A percentile compares a stretch with the other conserved stretches of the same genome.
Conservation (phyloP, 208 protist genomes). For the Perkinsela sp. region DNA sequence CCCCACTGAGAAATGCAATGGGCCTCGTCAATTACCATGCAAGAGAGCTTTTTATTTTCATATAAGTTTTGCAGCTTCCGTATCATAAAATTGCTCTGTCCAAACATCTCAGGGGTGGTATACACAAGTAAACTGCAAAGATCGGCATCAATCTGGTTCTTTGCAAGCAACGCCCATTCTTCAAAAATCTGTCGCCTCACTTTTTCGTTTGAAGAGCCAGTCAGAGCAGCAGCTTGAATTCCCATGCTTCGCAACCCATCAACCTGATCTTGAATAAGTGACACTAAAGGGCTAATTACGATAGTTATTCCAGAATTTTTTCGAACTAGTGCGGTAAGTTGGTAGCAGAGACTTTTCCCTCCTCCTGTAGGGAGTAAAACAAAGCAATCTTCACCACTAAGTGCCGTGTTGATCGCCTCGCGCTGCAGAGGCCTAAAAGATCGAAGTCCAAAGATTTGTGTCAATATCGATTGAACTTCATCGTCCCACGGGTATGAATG, state of each 20-base stretch:
- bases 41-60: constrained; percentile 5
- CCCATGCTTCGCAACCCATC: constrained; percentile 3
- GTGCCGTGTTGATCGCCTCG: constrained; percentile 25
- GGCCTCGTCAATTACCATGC: constrained; percentile 60
- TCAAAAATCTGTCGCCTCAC: constrained; percentile 4
- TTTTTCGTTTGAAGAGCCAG: neutral
- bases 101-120: constrained; percentile 37
- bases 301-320: neutral
- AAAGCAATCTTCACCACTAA: constrained; percentile 35
- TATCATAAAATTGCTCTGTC: constrained; percentile 7
- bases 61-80: constrained; percentile 7
- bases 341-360: constrained; percentile 81
- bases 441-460: constrained; percentile 5
- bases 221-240: constrained; percentile 3
- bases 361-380: constrained; percentile 73
- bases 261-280: constrained; percentile 63
- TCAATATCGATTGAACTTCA: constrained; percentile 1
- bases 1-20: constrained; percentile 66
- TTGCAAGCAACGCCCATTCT: constrained; percentile 5
- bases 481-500: constrained; percentile 4
- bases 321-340: constrained; percentile 63
- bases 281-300: constrained; percentile 46
- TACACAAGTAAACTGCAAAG: constrained; percentile 19
- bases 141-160: neutral
- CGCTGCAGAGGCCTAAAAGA: constrained; percentile 39